Evolutionary conservation across 2,329 filamentous ascomycete genomes (phyloP).

Genomic region (Onygenales sp.): DNA sequence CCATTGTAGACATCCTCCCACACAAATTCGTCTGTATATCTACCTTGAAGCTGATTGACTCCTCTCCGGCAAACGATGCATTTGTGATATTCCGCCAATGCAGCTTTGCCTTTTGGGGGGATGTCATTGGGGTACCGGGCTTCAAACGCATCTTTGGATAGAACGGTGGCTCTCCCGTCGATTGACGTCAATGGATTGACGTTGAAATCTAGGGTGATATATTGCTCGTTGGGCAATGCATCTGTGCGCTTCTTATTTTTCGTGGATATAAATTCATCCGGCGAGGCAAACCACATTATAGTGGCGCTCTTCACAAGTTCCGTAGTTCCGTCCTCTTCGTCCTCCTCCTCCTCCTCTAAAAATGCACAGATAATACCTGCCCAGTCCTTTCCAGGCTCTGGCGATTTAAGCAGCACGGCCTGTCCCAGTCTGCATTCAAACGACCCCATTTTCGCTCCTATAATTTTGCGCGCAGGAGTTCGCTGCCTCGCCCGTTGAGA

Average conservation of each 20-base stretch:
- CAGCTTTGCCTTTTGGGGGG: constrained; percentile 51
- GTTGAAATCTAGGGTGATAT: constrained; percentile 81
- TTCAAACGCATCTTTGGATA: constrained; percentile 62
- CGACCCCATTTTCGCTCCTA: constrained; percentile 71
- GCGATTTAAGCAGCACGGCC: constrained; percentile 75
- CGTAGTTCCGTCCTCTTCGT: constrained; percentile 52
- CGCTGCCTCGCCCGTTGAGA: constrained; percentile 19
- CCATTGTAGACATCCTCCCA: constrained; percentile 80
- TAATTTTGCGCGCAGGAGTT: constrained; percentile 41
- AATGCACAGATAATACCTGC: constrained; percentile 84
- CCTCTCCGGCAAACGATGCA: constrained; percentile 83
- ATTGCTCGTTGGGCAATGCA: constrained; percentile 78
- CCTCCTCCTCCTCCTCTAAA: constrained; percentile 60
- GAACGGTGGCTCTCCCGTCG: constrained; percentile 74
- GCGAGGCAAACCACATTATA: constrained; percentile 88
- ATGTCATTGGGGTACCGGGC: constrained; percentile 63
- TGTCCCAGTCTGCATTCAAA: constrained; percentile 80
- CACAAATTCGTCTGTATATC: constrained; percentile 81
- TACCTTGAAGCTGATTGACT: constrained; percentile 78
- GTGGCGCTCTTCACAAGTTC: constrained; percentile 58
- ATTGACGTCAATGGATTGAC: constrained; percentile 79
- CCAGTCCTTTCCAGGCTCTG: constrained; percentile 81
- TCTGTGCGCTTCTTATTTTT: constrained; percentile 74
- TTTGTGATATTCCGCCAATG: constrained; percentile 67
- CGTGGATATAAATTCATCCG: constrained; percentile 78